Evolutionary conservation across 73 alveolate species (phyloP).

Genomic region (Paramecium sonneborni): DNA sequence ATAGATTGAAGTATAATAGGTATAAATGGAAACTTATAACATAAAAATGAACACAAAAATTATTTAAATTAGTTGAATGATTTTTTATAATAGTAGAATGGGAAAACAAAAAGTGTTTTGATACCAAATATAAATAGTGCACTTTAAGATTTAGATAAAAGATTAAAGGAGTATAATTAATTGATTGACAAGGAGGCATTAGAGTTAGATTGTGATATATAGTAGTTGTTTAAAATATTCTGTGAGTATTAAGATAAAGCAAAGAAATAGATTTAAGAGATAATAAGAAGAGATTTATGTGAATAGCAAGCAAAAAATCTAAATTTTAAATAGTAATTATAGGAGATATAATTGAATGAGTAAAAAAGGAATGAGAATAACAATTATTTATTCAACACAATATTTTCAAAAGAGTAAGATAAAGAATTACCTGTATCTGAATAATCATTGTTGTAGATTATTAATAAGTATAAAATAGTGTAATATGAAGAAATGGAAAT

Average conservation of each 20-base stretch:
- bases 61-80: neutral
- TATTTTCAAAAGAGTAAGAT: conserved; percentile 5
- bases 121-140: neutral
- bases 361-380: neutral
- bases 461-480: conserved; percentile 8
- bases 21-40: neutral
- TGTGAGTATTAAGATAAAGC: conserved; percentile 27
- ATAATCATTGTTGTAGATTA: conserved; percentile 8
- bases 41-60: neutral
- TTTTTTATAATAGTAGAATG: neutral
- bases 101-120: conserved; percentile 5
- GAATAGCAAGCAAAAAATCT: neutral
- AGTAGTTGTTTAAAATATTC: conserved; percentile 43
- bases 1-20: neutral
- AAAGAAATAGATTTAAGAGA: conserved; percentile 24
- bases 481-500: neutral
- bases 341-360: neutral
- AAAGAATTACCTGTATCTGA: conserved; percentile 25
- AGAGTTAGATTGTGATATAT: conserved; percentile 55
- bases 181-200: conserved; percentile 30
- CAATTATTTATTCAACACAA: neutral
- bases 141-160: conserved; percentile 12
- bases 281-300: conserved; percentile 1
- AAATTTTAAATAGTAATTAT: neutral
- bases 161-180: neutral